These are phyloP conservation scores for Haplosporangium gracile DNA, from an alignment of 192 early-diverging fungal species.

Conservation along the genomic window DNA sequence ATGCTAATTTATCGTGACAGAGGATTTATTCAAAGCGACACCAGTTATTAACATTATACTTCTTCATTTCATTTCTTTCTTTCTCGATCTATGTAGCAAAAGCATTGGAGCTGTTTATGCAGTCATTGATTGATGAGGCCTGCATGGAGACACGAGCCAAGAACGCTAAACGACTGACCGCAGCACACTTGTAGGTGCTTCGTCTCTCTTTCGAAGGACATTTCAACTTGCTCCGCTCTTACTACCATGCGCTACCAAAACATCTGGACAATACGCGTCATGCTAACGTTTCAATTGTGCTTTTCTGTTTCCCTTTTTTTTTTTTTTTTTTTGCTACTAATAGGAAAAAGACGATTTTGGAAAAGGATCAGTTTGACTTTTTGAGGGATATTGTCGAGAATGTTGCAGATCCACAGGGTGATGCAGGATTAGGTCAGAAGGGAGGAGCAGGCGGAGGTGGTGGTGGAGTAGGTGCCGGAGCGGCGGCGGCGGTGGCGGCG, in stretches of 20 bases:
- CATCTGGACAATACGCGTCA: neutral
- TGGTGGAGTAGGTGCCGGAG: constrained; percentile 19
- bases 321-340: neutral
- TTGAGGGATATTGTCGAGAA: constrained; percentile 87
- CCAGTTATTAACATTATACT: neutral
- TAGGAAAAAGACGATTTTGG: constrained; percentile 85
- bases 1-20: neutral
- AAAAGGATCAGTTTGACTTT: constrained; percentile 94
- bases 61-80: neutral
- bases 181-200: constrained; percentile 83
- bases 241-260: neutral
- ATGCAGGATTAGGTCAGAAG: constrained; percentile 9
- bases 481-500: neutral
- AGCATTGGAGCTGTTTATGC: constrained; percentile 95
- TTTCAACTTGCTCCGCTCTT: neutral
- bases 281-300: neutral
- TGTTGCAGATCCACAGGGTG: constrained; percentile 78
- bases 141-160: constrained; percentile 83
- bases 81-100: constrained; percentile 71
- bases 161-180: constrained; percentile 86
- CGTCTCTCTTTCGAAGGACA: neutral
- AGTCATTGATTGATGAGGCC: constrained; percentile 90
- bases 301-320: neutral
- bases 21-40: neutral
- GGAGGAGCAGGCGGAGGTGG: constrained; percentile 16